Percentiles rank a stretch among this genome's conserved stretches.
phyloP scores from a whole-genome alignment of 2,329 filamentous ascomycete species.

The Beauveria bassiana region DNA sequence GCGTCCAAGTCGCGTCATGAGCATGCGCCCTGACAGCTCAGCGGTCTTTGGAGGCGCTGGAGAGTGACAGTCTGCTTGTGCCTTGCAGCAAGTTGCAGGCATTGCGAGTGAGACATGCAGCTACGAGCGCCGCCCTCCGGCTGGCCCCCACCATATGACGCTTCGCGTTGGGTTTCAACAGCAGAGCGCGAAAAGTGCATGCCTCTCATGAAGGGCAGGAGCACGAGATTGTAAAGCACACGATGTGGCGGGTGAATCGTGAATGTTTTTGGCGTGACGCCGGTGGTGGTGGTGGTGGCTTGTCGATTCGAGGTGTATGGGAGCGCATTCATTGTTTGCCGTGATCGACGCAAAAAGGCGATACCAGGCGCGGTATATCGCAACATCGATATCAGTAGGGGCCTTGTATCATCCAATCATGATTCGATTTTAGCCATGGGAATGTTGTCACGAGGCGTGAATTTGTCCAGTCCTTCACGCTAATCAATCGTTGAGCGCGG shows the following conservation, averaged over 20 bases:
- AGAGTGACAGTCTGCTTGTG: background rate
- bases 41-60: background rate
- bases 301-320: background rate
- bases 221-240: background rate
- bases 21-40: background rate
- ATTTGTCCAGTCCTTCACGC: too few species aligned
- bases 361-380: background rate
- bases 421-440: background rate
- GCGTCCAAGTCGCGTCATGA: background rate
- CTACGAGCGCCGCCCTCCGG: background rate
- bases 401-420: background rate
- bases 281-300: background rate
- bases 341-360: background rate
- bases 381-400: too few species aligned
- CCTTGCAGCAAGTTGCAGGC: background rate
- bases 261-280: background rate
- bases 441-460: too few species aligned
- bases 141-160: background rate
- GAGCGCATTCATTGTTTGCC: too few species aligned
- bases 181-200: background rate
- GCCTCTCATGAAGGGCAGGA: background rate
- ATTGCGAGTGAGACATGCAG: background rate
- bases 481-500: too few species aligned
- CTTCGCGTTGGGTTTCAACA: background rate
- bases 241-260: background rate